phyloP scores from a whole-genome alignment of 208 protist species.

The Herpetomonas samuelpessoai region DNA sequence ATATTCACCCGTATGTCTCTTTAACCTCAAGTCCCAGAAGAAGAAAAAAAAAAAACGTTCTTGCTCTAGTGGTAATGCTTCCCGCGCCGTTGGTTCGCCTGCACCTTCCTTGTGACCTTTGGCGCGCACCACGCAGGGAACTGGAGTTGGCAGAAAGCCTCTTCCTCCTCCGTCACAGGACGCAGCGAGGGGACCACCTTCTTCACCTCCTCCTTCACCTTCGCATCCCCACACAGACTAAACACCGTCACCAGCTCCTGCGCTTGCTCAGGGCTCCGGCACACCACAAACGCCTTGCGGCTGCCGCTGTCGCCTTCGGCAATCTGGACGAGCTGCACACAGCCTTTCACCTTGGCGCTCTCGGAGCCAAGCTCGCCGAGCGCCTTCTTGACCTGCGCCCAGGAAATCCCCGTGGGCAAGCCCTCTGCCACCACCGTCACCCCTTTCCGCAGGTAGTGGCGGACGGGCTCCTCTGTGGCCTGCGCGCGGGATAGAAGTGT shows the following conservation, averaged over 20 bases:
- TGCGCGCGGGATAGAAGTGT: conserved; percentile 12
- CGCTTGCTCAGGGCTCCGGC: conserved; percentile 15
- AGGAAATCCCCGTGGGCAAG: conserved; percentile 17
- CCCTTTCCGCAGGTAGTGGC: conserved; percentile 22
- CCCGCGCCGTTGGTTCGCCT: not conserved
- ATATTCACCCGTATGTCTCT: no score
- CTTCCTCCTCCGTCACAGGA: not conserved
- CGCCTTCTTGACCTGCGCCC: conserved; percentile 27
- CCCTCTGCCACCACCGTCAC: conserved; percentile 24
- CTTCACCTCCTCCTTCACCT: not conserved
- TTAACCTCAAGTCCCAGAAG: no score
- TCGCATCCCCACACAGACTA: not conserved
- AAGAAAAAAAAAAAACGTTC: no score
- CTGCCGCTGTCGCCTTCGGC: conserved; percentile 1
- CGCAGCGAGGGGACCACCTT: not conserved
- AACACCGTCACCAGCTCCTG: conserved; percentile 15
- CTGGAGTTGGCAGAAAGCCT: not conserved
- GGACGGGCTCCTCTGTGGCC: not conserved
- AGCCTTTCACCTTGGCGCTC: conserved; percentile 9
- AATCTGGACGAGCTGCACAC: conserved; percentile 25
- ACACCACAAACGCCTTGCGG: conserved; percentile 30
- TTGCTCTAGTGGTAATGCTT: not conserved
- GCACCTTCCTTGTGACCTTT: not conserved
- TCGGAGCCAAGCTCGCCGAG: conserved; percentile 21
- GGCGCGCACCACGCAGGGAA: not conserved